Base-by-base conservation (phyloP, 306 rosid species). In the Medicago lupulina region DNA sequence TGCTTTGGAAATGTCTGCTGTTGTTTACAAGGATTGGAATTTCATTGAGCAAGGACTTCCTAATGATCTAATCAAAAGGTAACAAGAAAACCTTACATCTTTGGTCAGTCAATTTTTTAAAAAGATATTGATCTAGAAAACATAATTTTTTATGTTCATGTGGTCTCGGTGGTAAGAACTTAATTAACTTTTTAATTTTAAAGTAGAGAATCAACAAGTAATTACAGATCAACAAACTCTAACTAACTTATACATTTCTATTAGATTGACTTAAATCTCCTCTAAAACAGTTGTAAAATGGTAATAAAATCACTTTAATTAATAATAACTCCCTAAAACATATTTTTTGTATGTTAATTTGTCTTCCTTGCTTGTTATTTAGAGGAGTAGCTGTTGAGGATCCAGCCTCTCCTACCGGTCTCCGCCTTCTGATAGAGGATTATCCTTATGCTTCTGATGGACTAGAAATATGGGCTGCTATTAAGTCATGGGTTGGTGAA, bases 341-440 rank as follows among this genome's bases (percentile, higher is more conserved):
- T 54, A 54, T 54, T 54, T 4, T 57, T 58, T 23, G 16, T 57
- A 57, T 57, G n/a, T 28, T 58, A 21, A 58, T 23, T 23, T 58
- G 6, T 11, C 64, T 23, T 58, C 4, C 3, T 58, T 58, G 39
- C 36, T 2, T 58, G 39, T 58, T 58, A 58, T 58, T 6, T 25
- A 58, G 64, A 58, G 64, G 36, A 58, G 64, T 58, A 38, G 64
- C 64, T 13, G 64, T 58, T 58, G 36, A 23, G 64, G 64, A 58
- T 58, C 39, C 64, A 23, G 34, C 64, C 23, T 2, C 64, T 2
- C 64, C 64, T 23, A 1, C 25, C 4, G 64, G 64, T 12, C 3
- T 58, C 13, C 64, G 64, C 36, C 64, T 58, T 58, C 8, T 58
- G 17, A 58, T 58, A 13, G 64, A 58, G 64, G 64, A 58, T 9